phyloP scores from a whole-genome alignment of 176 grass and related monocot genomes.

The Luzula sylvatica region DNA sequence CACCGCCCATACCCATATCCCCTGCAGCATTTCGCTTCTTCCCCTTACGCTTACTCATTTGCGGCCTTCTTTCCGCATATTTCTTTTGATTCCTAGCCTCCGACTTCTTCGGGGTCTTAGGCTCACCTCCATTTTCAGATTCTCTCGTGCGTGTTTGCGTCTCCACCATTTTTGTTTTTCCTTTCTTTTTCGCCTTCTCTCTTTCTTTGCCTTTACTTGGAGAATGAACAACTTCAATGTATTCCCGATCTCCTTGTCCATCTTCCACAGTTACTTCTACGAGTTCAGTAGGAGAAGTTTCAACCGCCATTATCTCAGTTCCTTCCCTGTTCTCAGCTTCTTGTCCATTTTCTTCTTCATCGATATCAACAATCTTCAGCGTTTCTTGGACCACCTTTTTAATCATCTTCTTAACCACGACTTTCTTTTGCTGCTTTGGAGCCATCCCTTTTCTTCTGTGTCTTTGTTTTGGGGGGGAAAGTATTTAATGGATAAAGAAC shows the following conservation, averaged over 20 bases:
- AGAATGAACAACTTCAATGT: background rate
- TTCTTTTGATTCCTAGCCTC: background rate
- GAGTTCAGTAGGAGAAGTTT: slow-evolving; percentile 15
- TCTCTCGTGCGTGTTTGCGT: slow-evolving; percentile 9
- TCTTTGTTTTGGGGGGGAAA: no score
- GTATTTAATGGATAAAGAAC: no score
- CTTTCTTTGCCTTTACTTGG: background rate
- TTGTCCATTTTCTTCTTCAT: background rate
- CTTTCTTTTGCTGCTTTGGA: slow-evolving; percentile 30
- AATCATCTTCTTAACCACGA: slow-evolving; percentile 28
- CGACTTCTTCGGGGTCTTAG: background rate
- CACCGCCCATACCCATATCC: slow-evolving; percentile 22
- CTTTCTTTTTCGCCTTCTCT: background rate
- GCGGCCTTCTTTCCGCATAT: slow-evolving; percentile 6
- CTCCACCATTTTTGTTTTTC: background rate
- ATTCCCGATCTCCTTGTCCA: background rate
- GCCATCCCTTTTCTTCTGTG: no score
- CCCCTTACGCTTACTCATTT: slow-evolving; percentile 7
- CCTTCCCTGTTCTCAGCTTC: background rate
- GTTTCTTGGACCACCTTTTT: slow-evolving; percentile 42
- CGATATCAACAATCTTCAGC: slow-evolving; percentile 25
- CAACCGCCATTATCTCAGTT: background rate
- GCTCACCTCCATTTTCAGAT: background rate
- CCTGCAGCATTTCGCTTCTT: background rate
- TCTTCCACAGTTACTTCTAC: slow-evolving; percentile 25